Evolutionary conservation across 441 rosid species (phyloP), one percentile per base, ranked within the genome.

Genomic region (Raphanus hybrid): DNA sequence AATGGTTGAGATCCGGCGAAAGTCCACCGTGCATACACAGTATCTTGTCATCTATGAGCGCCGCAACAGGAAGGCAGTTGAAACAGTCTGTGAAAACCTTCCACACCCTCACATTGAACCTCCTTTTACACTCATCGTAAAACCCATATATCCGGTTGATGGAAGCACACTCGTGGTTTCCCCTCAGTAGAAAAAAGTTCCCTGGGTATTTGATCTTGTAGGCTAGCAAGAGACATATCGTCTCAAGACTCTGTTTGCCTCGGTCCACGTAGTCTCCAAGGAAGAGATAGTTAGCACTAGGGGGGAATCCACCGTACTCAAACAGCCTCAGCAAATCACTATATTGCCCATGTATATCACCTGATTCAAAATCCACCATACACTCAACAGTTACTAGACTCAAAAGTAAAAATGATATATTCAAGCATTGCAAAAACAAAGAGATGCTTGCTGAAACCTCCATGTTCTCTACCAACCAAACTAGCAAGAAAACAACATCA

Each of bases 11-110:
- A 20, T 94, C 97, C 12, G 98, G 97, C 45, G 98, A 94, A 76
- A 94, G 96, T 34, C 97, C 98, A 45, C 98, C 97, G 64, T 92
- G 98, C 97, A 94, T 94, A 80, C 98, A 94, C 81, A 94, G 70
- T 64, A 94, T 94, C 50, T 89, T 94, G 77, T 92, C 98, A 63
- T 94, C 98, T 50, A 94, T 74, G 32, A 94, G 87, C 69, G 98
- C 98, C 0, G 93, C 94, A 12, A 92, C 97, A 39, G 98, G 98
- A 65, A 94, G 97, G 79, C 92, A 92, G 64, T 94, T 94, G 81
- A 94, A 94, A 78, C 91, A 89, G 29, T 94, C 97, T 20, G 93
- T 89, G 69, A 93, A 93, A 35, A 84, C 79, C 82, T 93, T 93
- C 98, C 98, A 93, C 23, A 90, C 89, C 69, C 92, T 88, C 73